Conservation (phyloP, 768 basidiomycete species). For the Macrolepiota fuliginosa region DNA sequence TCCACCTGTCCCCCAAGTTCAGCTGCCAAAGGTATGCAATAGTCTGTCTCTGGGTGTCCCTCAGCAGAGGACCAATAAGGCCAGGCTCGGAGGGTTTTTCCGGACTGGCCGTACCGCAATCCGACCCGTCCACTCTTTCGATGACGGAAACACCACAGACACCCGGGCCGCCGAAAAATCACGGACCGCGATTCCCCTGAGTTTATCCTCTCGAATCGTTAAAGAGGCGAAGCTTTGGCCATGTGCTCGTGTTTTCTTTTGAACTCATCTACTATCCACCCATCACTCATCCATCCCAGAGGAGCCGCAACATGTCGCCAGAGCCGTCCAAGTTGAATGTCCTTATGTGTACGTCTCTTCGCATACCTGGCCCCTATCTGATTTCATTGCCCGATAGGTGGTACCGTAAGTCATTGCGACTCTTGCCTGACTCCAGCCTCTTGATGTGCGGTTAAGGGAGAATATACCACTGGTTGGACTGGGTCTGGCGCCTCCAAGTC, state of each 20-base stretch:
- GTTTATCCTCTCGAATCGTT: constrained; percentile 1
- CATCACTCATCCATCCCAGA: neutral
- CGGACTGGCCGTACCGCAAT: neutral
- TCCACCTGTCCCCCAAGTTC: too few relatives aligned
- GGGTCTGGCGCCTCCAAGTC: constrained; percentile 90
- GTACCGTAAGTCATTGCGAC: constrained; percentile 28
- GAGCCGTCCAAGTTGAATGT: constrained; percentile 57
- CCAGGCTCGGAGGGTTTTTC: neutral
- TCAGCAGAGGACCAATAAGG: neutral
- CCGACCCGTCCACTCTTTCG: neutral
- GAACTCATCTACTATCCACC: neutral
- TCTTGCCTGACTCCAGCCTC: neutral
- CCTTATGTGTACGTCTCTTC: constrained; percentile 65
- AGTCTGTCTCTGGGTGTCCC: neutral
- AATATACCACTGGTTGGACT: constrained; percentile 96
- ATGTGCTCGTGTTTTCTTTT: neutral
- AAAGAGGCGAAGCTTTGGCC: neutral
- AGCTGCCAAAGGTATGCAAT: too few relatives aligned
- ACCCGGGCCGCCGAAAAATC: constrained; percentile 1
- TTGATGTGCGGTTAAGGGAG: constrained; percentile 43
- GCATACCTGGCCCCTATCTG: constrained; percentile 1
- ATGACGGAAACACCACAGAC: neutral
- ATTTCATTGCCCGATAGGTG: constrained; percentile 27
- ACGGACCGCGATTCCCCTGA: constrained; percentile 10
- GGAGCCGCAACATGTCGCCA: constrained; percentile 34